These are phyloP conservation scores for Trichosporon sp. DNA, from an alignment of 1,284 basidiomycete genomes.

Conservation along the genomic window DNA sequence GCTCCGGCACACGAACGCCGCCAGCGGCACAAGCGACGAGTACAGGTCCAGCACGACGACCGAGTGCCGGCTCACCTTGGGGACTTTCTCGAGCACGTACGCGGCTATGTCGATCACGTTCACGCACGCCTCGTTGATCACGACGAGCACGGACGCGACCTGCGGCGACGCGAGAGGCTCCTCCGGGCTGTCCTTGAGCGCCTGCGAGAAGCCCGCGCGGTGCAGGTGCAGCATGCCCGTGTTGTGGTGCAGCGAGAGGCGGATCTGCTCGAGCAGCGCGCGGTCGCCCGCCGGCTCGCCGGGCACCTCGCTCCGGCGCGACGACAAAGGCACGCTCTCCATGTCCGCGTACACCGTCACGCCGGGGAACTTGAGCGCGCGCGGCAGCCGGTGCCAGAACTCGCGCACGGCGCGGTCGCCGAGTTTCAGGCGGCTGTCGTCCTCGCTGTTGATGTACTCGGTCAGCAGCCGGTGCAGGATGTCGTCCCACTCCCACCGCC, in stretches of 20 bases:
- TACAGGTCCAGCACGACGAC: slow-evolving; percentile 1
- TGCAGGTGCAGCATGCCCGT: slow-evolving; percentile 4
- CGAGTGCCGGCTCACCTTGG: neutral
- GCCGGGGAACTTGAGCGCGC: neutral
- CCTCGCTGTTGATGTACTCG: neutral
- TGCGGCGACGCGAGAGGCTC: slow-evolving; percentile 3
- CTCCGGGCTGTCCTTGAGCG: neutral
- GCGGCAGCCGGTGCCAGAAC: neutral
- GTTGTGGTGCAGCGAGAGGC: neutral
- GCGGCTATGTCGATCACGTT: slow-evolving; percentile 2
- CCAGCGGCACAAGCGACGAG: neutral
- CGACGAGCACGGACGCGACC: neutral
- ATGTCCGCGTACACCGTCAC: neutral
- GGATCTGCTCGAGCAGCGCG: neutral
- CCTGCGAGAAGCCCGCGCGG: neutral
- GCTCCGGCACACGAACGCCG: neutral
- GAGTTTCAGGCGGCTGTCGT: neutral
- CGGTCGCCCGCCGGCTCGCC: neutral
- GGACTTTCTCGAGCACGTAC: slow-evolving; percentile 5
- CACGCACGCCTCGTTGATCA: neutral
- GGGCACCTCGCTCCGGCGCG: neutral
- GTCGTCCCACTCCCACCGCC: slow-evolving; percentile 6
- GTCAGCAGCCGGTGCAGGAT: slow-evolving; percentile 3
- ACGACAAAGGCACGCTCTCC: neutral
- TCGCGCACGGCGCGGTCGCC: neutral